These are phyloP conservation scores for Pichia manshurica DNA, from an alignment of 805 yeast species.

Conservation along the genomic window DNA sequence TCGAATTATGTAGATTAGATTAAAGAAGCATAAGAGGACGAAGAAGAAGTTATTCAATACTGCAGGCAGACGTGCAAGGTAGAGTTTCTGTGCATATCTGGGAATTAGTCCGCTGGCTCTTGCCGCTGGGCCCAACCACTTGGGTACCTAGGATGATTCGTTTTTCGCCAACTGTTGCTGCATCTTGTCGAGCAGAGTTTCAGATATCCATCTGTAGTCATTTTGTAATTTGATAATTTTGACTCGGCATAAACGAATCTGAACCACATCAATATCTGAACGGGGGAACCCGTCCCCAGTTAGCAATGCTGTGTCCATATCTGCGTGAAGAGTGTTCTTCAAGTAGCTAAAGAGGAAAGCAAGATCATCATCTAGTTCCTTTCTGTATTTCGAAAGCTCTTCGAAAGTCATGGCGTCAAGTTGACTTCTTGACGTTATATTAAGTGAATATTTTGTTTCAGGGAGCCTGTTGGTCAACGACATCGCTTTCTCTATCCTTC, in stretches of 20 bases:
- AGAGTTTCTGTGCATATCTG: no score
- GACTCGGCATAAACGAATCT: slow-evolving; percentile 55
- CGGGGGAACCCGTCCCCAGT: slow-evolving; percentile 83
- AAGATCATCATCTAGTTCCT: slow-evolving; percentile 37
- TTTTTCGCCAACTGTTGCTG: slow-evolving; percentile 29
- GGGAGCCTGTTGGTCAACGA: slow-evolving; percentile 7
- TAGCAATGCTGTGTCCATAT: slow-evolving; percentile 60
- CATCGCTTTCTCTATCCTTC: no score
- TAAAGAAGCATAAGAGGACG: no score
- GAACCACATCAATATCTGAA: slow-evolving; percentile 72
- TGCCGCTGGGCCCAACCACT: no score
- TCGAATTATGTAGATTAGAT: no score
- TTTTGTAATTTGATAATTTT: slow-evolving; percentile 63
- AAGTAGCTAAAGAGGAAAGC: slow-evolving; percentile 39
- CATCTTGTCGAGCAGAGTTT: slow-evolving; percentile 41
- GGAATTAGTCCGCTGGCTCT: no score
- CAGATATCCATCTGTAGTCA: slow-evolving; percentile 51
- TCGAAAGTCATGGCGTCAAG: slow-evolving; percentile 6
- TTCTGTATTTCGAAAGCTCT: neutral
- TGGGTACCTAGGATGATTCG: neutral
- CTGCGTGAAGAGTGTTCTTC: slow-evolving; percentile 25
- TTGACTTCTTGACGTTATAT: slow-evolving; percentile 5
- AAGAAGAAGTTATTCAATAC: no score
- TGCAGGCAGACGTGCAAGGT: no score
- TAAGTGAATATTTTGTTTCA: neutral